Evolutionary conservation across 2,329 filamentous ascomycete genomes (phyloP), one percentile per base, ranked within the genome.

Genomic region (Fusarium coffeatum): DNA sequence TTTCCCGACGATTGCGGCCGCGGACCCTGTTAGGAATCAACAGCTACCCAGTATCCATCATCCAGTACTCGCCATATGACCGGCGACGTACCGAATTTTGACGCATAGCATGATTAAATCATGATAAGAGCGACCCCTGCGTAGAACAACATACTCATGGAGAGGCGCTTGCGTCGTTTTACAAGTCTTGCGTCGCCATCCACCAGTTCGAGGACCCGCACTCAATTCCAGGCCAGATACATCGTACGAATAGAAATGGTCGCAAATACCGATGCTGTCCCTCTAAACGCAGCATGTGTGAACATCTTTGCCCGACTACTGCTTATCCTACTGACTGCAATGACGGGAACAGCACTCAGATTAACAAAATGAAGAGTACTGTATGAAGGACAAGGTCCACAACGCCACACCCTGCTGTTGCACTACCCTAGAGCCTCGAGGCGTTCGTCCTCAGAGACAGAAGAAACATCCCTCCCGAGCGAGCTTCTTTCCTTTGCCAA

Each of bases 341-440:
- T 16, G 49, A 18, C 37, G 11, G 49, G 49, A 34, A 42, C 37
- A 53, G 37, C 49, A 53, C 49, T 37, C 49, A 43, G 49, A 53
- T 42, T 37, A 53, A 10, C 25, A 53, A 6, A 42, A 42, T 9
- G n/a, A 30, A 25, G 25, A 53, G n/a, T 42, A 30, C 18, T 4
- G 49, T 43, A 42, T 53, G 34, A 20, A 53, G 37, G 25, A 53
- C 27, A 13, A 53, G 49, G 37, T 53, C n/a, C n/a, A n/a, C n/a
- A n/a, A n/a, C n/a, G n/a, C n/a, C n/a, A n/a, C n/a, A n/a, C n/a
- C n/a, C n/a, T n/a, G n/a, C n/a, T n/a, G n/a, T n/a, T n/a, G n/a
- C n/a, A n/a, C n/a, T n/a, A n/a, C n/a, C n/a, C n/a, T n/a, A n/a
- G n/a, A n/a, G n/a, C n/a, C n/a, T n/a, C n/a, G n/a, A n/a, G n/a